phyloP scores from a whole-genome alignment of 1,139 yeast species.

The Kluyveromyces marxianus region DNA sequence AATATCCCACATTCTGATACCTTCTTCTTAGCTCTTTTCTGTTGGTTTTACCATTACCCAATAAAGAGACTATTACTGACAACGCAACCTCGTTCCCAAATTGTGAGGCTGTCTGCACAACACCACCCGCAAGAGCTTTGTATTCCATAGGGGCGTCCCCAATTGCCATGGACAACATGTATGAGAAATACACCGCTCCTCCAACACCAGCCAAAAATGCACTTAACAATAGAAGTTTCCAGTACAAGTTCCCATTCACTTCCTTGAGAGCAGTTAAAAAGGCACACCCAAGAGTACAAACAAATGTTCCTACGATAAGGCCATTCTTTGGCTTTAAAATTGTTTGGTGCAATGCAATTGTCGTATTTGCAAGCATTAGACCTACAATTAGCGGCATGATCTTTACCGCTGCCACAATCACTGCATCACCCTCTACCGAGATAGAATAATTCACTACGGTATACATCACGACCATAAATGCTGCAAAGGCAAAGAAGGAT shows the following conservation, averaged over 20 bases:
- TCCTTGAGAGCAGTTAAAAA: conserved; percentile 23
- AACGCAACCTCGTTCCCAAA: conserved; percentile 24
- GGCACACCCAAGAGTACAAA: conserved; percentile 14
- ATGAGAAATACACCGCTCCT: conserved; percentile 12
- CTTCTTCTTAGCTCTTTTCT: neutral
- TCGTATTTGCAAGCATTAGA: conserved; percentile 7
- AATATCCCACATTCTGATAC: neutral
- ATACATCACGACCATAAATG: conserved; percentile 10
- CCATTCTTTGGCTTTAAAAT: conserved; percentile 16
- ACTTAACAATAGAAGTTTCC: conserved; percentile 26
- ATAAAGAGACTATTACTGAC: conserved; percentile 22
- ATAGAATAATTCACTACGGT: conserved; percentile 14
- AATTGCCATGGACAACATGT: conserved; percentile 18
- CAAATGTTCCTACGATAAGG: conserved; percentile 14
- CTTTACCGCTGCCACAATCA: conserved; percentile 27
- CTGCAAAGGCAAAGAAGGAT: conserved; percentile 10
- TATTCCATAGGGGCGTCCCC: conserved; percentile 29
- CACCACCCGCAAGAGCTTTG: conserved; percentile 32
- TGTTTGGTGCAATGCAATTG: conserved; percentile 11
- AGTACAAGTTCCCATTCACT: conserved; percentile 16
- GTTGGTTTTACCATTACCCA: conserved; percentile 13
- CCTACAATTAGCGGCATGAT: conserved; percentile 17
- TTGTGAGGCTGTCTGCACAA: conserved; percentile 28
- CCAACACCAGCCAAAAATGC: conserved; percentile 16
- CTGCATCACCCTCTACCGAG: conserved; percentile 15